These are phyloP conservation scores for Talaromyces adpressus DNA, from an alignment of 495 filamentous ascomycete genomes.

Conservation along the genomic window DNA sequence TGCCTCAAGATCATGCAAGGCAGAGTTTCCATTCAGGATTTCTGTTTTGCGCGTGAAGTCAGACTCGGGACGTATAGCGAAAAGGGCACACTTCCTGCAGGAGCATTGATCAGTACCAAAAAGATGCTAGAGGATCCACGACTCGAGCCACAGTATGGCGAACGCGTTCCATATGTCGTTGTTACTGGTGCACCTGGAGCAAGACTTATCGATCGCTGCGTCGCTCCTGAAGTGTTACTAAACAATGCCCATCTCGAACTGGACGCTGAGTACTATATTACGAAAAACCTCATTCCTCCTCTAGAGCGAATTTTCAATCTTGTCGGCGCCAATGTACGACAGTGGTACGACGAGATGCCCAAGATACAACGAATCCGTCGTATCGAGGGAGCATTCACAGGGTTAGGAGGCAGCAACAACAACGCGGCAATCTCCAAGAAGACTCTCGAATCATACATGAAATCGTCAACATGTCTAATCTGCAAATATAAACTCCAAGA, in stretches of 20 bases:
- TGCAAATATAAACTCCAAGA: slow-evolving; percentile 62
- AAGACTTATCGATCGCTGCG: slow-evolving; percentile 80
- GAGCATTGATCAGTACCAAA: slow-evolving; percentile 76
- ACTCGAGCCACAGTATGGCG: slow-evolving; percentile 88
- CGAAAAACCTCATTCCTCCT: slow-evolving; percentile 90
- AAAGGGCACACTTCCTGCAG: slow-evolving; percentile 70
- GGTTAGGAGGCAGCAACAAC: slow-evolving; percentile 4
- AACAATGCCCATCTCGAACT: slow-evolving; percentile 68
- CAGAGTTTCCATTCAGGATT: slow-evolving; percentile 84
- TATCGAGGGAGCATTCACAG: slow-evolving; percentile 32
- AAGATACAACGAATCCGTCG: slow-evolving; percentile 70
- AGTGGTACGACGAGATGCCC: slow-evolving; percentile 97
- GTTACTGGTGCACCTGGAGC: slow-evolving; percentile 81
- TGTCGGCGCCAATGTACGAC: slow-evolving; percentile 82
- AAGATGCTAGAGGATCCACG: slow-evolving; percentile 81
- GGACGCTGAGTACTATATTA: slow-evolving; percentile 96
- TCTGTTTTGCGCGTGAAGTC: slow-evolving; percentile 89
- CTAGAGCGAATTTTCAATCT: slow-evolving; percentile 96
- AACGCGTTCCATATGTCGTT: slow-evolving; percentile 91
- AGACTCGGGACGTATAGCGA: slow-evolving; percentile 86
- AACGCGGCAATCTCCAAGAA: slow-evolving; percentile 36
- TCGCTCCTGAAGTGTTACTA: slow-evolving; percentile 79
- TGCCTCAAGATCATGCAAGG: slow-evolving; percentile 92
- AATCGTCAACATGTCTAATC: slow-evolving; percentile 66
- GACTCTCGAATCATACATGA: slow-evolving; percentile 86